Evolutionary conservation across 164 flowering plant species (phyloP).

Genomic region (Liriodendron chinense): DNA sequence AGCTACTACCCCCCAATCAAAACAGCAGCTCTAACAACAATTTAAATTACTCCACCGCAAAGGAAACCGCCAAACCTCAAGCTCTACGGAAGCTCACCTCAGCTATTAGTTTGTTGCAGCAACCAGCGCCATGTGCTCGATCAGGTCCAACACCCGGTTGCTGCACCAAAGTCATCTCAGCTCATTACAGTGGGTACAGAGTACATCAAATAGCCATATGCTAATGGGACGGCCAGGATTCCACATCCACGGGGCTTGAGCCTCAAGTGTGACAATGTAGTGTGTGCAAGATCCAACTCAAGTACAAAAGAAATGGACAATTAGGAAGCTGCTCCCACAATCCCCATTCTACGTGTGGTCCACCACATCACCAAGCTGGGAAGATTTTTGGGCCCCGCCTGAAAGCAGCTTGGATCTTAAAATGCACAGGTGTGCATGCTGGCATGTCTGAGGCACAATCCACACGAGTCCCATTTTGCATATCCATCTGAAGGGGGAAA

Average conservation of each 20-base stretch:
- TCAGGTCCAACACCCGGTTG: slow-evolving; percentile 38
- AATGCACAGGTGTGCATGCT: background rate
- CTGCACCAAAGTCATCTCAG: slow-evolving; percentile 11
- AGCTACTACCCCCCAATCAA: background rate
- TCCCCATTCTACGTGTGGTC: background rate
- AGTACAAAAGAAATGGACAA: too few relatives aligned
- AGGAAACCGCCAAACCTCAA: background rate
- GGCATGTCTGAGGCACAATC: background rate
- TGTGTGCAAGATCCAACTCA: too few relatives aligned
- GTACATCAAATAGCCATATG: background rate
- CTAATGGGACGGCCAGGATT: background rate
- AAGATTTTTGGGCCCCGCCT: background rate
- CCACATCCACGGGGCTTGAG: background rate
- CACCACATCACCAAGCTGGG: background rate
- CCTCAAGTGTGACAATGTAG: background rate
- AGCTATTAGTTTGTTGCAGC: slow-evolving; percentile 17
- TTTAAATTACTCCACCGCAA: background rate
- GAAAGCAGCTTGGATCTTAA: background rate
- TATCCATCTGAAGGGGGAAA: background rate
- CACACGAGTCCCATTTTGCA: background rate
- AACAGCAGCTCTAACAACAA: background rate
- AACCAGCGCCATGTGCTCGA: slow-evolving; percentile 40
- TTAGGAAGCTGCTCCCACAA: too few relatives aligned
- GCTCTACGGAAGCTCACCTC: background rate
- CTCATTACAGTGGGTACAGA: background rate